Conservation (phyloP, 768 basidiomycete species). For the Podaxis rugospora region DNA sequence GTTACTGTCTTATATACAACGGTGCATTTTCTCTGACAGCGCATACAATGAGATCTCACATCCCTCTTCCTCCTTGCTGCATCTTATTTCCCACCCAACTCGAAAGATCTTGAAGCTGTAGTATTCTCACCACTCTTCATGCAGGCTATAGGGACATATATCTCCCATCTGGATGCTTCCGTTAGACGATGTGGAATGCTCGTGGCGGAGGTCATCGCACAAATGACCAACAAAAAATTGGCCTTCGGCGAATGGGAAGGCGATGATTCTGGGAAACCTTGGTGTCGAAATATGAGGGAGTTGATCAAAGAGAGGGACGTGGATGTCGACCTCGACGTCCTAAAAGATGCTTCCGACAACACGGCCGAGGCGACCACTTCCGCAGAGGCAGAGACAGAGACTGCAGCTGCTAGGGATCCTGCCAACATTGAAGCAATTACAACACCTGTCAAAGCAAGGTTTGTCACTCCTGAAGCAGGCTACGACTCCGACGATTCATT, state of each 20-base stretch:
- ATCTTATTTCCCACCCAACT: constrained; percentile 54
- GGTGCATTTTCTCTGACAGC: not conserved
- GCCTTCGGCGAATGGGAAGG: constrained; percentile 86
- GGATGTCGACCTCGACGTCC: constrained; percentile 32
- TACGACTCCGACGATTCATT: constrained; percentile 86
- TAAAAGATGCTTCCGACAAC: constrained; percentile 1
- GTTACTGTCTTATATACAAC: constrained; percentile 22
- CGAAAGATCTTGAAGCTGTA: constrained; percentile 39
- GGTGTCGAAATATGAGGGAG: constrained; percentile 58
- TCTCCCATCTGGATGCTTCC: constrained; percentile 69
- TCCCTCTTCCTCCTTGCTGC: constrained; percentile 61
- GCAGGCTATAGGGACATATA: constrained; percentile 64
- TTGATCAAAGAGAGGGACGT: constrained; percentile 49
- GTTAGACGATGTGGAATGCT: constrained; percentile 92
- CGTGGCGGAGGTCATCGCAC: constrained; percentile 76
- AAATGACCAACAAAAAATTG: constrained; percentile 56
- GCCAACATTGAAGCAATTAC: constrained; percentile 6
- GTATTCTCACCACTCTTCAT: constrained; percentile 61
- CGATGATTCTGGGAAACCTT: constrained; percentile 55
- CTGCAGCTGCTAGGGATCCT: constrained; percentile 10
- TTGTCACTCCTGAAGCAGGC: constrained; percentile 22
- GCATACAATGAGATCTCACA: constrained; percentile 55
- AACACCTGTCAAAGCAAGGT: constrained; percentile 14
- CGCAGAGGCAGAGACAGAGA: not conserved
- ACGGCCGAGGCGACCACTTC: not conserved